Conservation (phyloP, 192 early-diverging fungal genomes). For the Coemansia sp. region DNA sequence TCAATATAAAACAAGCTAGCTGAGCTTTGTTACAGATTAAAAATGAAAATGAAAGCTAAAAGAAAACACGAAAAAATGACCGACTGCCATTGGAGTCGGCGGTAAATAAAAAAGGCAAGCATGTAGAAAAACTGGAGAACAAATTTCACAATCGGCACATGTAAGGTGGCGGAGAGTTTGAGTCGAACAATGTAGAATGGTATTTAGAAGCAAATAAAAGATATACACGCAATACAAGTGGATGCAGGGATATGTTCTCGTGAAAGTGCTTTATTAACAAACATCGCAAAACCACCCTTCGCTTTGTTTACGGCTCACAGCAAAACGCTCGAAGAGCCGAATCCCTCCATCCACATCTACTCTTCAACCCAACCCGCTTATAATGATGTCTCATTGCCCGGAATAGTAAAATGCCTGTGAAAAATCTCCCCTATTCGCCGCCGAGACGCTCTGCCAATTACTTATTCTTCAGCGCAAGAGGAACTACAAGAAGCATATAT, state of each 20-base stretch:
- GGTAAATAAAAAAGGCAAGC: no score
- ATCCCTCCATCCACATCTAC: not conserved
- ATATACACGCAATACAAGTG: conserved; percentile 6
- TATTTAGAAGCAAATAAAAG: not conserved
- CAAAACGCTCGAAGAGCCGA: not conserved
- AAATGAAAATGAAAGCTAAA: not conserved
- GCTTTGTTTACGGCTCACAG: not conserved
- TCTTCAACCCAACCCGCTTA: not conserved
- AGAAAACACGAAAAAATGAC: not conserved
- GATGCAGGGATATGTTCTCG: not conserved
- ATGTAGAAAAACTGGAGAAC: no score
- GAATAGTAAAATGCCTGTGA: not conserved
- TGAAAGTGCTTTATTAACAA: no score
- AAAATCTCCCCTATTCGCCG: not conserved
- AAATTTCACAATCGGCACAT: conserved; percentile 8
- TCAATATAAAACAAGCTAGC: no score
- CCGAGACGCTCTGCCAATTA: not conserved
- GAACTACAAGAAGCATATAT: not conserved
- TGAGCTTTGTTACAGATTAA: not conserved
- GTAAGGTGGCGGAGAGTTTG: not conserved
- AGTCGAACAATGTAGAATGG: not conserved
- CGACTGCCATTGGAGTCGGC: no score
- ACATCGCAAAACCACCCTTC: not conserved
- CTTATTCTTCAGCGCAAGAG: conserved; percentile 4
- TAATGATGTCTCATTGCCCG: not conserved